Conservation (phyloP, 495 filamentous ascomycete genomes). For the Physcia stellaris region DNA sequence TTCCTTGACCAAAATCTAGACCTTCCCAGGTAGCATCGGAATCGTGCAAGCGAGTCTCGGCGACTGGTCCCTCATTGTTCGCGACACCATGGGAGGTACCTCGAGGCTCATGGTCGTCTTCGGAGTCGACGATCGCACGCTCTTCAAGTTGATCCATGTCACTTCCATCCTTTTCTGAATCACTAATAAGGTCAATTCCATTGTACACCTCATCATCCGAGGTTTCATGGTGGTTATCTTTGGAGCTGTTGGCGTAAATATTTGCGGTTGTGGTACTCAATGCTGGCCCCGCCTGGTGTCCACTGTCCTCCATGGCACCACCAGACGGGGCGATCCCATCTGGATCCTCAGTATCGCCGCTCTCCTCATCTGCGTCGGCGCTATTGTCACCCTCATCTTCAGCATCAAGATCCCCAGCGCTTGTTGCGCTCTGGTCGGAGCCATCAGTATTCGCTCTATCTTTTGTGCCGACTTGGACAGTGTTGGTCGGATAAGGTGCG, state of each 20-base stretch:
- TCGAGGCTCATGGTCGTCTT: slow-evolving; percentile 28
- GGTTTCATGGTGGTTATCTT: background rate
- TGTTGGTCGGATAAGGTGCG: too few relatives aligned
- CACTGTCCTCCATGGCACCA: slow-evolving; percentile 23
- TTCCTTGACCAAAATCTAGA: slow-evolving; percentile 37
- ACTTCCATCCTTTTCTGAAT: slow-evolving; percentile 63
- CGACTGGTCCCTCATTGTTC: too few relatives aligned
- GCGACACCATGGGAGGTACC: slow-evolving; percentile 26
- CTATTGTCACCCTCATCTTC: slow-evolving; percentile 32
- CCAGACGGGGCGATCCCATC: slow-evolving; percentile 40
- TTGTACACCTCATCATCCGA: slow-evolving; percentile 59
- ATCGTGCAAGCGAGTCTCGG: slow-evolving; percentile 19
- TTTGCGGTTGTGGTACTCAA: slow-evolving; percentile 6
- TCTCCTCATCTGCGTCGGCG: slow-evolving; percentile 29
- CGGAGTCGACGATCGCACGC: slow-evolving; percentile 49
- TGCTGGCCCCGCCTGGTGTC: slow-evolving; percentile 30
- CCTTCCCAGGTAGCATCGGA: slow-evolving; percentile 44
- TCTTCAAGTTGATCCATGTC: slow-evolving; percentile 62
- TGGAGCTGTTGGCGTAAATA: background rate
- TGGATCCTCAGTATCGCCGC: slow-evolving; percentile 35
- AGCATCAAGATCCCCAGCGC: too few relatives aligned
- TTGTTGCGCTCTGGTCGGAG: slow-evolving; percentile 30
- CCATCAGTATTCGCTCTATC: slow-evolving; percentile 16
- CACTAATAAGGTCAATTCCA: slow-evolving; percentile 63
- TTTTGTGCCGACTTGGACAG: slow-evolving; percentile 9